Percentiles rank a stretch among this genome's conserved stretches.
phyloP scores from a whole-genome alignment of 441 rosid species.

The Pelargonium myrrhifolium region DNA sequence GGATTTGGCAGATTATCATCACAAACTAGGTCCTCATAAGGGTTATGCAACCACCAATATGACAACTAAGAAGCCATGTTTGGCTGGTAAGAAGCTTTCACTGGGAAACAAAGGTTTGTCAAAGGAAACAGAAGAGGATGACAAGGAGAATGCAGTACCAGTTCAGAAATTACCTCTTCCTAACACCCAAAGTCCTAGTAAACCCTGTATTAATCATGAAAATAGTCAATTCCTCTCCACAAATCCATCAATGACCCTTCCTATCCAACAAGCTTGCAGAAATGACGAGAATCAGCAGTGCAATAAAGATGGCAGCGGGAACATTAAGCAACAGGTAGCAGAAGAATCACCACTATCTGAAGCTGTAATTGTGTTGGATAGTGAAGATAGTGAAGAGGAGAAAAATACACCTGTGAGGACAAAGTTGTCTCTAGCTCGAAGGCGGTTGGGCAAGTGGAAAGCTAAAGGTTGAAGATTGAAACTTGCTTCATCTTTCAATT shows the following conservation, averaged over 20 bases:
- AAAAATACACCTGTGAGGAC: constrained; percentile 22
- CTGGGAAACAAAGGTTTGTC: constrained; percentile 30
- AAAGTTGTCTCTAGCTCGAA: constrained; percentile 31
- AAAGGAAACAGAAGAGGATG: constrained; percentile 18
- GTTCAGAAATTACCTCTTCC: constrained; percentile 16
- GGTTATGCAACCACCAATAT: constrained; percentile 8
- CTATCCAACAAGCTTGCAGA: not conserved
- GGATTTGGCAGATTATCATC: not conserved
- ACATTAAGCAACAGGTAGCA: constrained; percentile 16
- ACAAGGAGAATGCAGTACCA: constrained; percentile 29
- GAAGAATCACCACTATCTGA: constrained; percentile 35
- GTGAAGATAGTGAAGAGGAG: constrained; percentile 69
- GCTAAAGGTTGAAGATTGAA: constrained; percentile 16
- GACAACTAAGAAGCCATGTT: constrained; percentile 20
- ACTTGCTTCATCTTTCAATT: not conserved
- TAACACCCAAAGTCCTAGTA: constrained; percentile 13
- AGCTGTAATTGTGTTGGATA: constrained; percentile 45
- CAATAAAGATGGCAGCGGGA: constrained; percentile 14
- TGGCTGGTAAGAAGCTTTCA: constrained; percentile 37
- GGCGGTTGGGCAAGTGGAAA: constrained; percentile 30
- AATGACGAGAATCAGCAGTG: constrained; percentile 12
- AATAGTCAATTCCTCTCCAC: constrained; percentile 8
- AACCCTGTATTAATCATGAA: constrained; percentile 7
- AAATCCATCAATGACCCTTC: constrained; percentile 8
- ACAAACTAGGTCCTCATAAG: constrained; percentile 12